Evolutionary conservation across 495 filamentous ascomycete species (phyloP), one percentile per base, ranked within the genome.

Genomic region (Hypoxylon trugodes): DNA sequence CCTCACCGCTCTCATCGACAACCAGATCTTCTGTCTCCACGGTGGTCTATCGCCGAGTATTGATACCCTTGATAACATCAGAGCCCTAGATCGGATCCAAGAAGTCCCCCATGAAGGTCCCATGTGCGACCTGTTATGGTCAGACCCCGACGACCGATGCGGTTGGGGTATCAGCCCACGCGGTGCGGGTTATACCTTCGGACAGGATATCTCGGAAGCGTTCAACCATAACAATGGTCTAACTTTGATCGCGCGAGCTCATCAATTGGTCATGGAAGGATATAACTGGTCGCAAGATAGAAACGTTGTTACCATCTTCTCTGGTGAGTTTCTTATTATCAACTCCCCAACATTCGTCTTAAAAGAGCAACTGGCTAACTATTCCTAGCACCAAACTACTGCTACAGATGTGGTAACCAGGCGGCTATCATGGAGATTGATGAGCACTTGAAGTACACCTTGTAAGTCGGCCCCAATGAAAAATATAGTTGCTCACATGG

Each of bases 371-470:
- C 28, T 15, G 65, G 24, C 57, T 58, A 28, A 66, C 30, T 21
- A 37, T 56, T 13, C 22, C 13, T 35, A 96, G 93, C 93, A 30
- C 93, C 93, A 25, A 97, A 97, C 77, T 97, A 97, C 78, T 97
- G 93, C 80, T 96, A 96, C 82, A 86, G 95, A 73, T 98, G 95
- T 75, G 95, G 95, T 69, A 98, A 98, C 78, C 95, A 98, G 79
- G 95, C 95, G 46, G 95, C 95, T 7, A 98, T 98, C 76, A 98
- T 98, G 95, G 95, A 98, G 77, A 98, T 98, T 76, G 95, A 98
- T 61, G 95, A 98, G 78, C 93, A 98, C 77, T 79, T 98, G 76
- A 98, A 98, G 82, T 98, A 98, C 76, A 98, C 95, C 70, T 98
- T 98, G 95, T 98, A 85, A 79, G 92, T 89, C 25, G n/a, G 10